Base-by-base conservation (phyloP, 495 filamentous ascomycete genomes). In the Aspergillus incahuasiensis region DNA sequence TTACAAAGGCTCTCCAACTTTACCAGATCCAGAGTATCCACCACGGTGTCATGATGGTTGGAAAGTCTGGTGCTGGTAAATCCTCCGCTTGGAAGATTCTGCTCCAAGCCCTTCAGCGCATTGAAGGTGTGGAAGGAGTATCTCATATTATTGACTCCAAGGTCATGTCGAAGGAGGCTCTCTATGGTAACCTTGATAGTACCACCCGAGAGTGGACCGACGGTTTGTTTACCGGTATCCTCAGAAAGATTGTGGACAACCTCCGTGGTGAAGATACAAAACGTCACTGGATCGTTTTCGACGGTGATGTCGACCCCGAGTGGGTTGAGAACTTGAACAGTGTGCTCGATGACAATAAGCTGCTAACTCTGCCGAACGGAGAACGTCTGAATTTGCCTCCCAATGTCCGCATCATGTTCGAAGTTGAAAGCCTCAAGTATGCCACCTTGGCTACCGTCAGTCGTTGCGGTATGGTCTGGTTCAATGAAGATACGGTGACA, bases 381-480 rank as follows among this genome's bases (percentile, higher is more conserved):
- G 94, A 99, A 72, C 92, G 94, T 76, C 84, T 99, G 46, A 94
- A 90, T 62, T 74, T 99, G 12, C 95, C 94, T 8, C 61, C 88
- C 0, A 99, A 99, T 67, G 94, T 99, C 20, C 90, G 94, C 54
- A 95, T 99, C 70, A 95, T 99, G 90, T 99, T 99, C 58, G 94
- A 99, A 74, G 94, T 99, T 22, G 95, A 97, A 74, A 97, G 85
- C n/a, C 78, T 99, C 39, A 95, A 92, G 64, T 99, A 99, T 68
- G 94, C 94, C 38, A 99, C 94, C 0, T 80, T 97, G 39, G 94
- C 94, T 38, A 99, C 94, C 38, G 94, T 99, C 62, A 91, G 86
- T 86, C 91, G 94, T 74, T 99, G 94, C 72, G 94, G 94, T 78
- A 99, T 99, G 94, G 94, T 99, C 7, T 99, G 94, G 94, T 97